These are phyloP conservation scores for Acorus calamus DNA, from an alignment of 106 monocot genomes.

Conservation along the genomic window DNA sequence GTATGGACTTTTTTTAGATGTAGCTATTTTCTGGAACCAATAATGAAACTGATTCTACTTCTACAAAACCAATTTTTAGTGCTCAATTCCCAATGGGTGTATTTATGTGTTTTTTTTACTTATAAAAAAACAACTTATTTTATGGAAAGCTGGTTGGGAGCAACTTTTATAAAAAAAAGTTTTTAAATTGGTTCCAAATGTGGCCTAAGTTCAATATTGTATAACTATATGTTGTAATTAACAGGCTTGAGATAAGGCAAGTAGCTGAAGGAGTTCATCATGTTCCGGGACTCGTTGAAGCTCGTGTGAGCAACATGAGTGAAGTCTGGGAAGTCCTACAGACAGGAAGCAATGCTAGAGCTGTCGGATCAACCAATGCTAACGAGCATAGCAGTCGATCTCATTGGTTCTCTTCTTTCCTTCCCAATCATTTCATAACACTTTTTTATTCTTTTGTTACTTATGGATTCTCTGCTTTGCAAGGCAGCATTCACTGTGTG, in stretches of 20 bases:
- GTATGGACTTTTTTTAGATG: no score
- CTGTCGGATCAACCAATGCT: conserved; percentile 70
- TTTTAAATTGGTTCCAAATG: no score
- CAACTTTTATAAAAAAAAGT: no score
- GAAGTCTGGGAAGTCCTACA: conserved; percentile 83
- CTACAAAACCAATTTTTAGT: no score
- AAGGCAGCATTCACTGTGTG: conserved; percentile 39
- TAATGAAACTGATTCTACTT: no score
- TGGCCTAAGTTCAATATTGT: no score
- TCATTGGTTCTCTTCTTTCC: conserved; percentile 43
- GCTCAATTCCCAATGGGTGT: no score
- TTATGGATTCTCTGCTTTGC: background rate
- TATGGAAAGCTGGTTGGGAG: no score
- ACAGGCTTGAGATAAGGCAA: conserved; percentile 70
- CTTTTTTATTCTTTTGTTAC: background rate
- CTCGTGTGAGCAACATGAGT: conserved; percentile 55
- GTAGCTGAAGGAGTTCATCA: conserved; percentile 70
- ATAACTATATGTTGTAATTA: background rate
- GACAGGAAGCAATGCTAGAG: conserved; percentile 81
- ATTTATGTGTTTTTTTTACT: no score
- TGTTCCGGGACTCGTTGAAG: conserved; percentile 84
- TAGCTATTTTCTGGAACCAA: no score
- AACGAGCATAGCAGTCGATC: conserved; percentile 96
- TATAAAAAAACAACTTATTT: no score
- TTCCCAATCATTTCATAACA: background rate